These are phyloP conservation scores for Elongisporangium undulatum DNA, from an alignment of 352 stramenopile species.

Conservation along the genomic window DNA sequence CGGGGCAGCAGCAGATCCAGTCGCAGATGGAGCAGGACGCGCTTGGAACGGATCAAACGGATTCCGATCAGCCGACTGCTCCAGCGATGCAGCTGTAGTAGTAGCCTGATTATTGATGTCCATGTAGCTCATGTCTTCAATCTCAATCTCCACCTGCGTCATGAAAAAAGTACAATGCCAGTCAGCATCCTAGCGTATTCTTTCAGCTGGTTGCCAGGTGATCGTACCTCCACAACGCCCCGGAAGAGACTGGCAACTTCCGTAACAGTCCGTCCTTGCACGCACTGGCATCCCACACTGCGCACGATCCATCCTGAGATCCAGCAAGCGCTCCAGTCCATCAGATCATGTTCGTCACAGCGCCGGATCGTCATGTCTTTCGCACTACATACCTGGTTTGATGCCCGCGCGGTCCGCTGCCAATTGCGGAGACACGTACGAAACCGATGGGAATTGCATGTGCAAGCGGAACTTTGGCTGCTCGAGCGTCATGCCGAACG, in stretches of 20 bases:
- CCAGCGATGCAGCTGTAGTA: not conserved
- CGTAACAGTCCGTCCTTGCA: constrained; percentile 24
- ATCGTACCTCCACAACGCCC: not conserved
- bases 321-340: not conserved
- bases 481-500: constrained; percentile 70
- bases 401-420: constrained; percentile 51
- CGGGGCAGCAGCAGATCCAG: not conserved
- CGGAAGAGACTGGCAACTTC: constrained; percentile 37
- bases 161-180: not conserved
- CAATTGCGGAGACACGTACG: constrained; percentile 51
- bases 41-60: not conserved
- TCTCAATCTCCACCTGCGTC: not conserved
- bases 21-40: not conserved
- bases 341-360: not conserved
- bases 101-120: not conserved
- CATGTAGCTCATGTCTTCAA: not conserved
- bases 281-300: constrained; percentile 28
- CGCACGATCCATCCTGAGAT: constrained; percentile 36
- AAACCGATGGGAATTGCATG: constrained; percentile 37
- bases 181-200: not conserved
- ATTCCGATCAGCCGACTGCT: not conserved
- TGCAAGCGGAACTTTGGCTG: constrained; percentile 16
- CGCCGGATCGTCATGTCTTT: not conserved
- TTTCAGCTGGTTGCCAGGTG: not conserved
- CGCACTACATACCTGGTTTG: constrained; percentile 24